Conservation (phyloP, 257 asterid species). For the Plantago major region DNA sequence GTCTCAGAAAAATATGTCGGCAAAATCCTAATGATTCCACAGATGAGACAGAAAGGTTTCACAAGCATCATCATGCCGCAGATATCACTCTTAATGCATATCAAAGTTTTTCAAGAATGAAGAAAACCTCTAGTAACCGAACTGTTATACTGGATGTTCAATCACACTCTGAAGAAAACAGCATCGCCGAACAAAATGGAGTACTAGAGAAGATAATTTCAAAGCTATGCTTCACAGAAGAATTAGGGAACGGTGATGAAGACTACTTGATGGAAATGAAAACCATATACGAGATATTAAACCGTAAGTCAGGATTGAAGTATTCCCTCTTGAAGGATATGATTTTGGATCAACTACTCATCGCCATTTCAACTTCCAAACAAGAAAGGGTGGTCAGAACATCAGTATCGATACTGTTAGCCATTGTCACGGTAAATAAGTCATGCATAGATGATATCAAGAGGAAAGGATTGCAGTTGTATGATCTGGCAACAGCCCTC, state of each 20-base stretch:
- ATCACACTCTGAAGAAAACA: conserved; percentile 34
- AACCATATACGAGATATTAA: conserved; percentile 54
- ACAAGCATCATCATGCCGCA: conserved; percentile 15
- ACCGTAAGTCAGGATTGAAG: conserved; percentile 55
- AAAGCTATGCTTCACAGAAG: conserved; percentile 67
- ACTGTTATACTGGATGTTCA: conserved; percentile 26
- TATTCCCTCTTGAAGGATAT: conserved; percentile 74
- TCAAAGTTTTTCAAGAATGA: conserved; percentile 27
- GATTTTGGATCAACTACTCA: conserved; percentile 69
- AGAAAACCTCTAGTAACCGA: conserved; percentile 35
- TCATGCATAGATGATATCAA: conserved; percentile 64
- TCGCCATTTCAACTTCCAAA: conserved; percentile 65
- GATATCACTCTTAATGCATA: conserved; percentile 18
- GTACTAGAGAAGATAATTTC: conserved; percentile 65
- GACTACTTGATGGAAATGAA: conserved; percentile 64
- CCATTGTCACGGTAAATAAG: conserved; percentile 52
- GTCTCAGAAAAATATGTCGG: conserved; percentile 21
- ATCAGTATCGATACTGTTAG: conserved; percentile 65
- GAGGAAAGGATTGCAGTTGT: conserved; percentile 63
- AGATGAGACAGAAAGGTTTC: conserved; percentile 28
- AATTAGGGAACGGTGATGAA: conserved; percentile 33
- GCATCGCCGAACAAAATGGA: conserved; percentile 42
- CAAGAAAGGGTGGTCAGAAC: conserved; percentile 64
- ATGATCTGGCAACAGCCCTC: conserved; percentile 77
- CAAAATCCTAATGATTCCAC: conserved; percentile 19